These are phyloP conservation scores for Elaphomyces granulatus DNA, from an alignment of 495 filamentous ascomycete genomes.

Conservation along the genomic window DNA sequence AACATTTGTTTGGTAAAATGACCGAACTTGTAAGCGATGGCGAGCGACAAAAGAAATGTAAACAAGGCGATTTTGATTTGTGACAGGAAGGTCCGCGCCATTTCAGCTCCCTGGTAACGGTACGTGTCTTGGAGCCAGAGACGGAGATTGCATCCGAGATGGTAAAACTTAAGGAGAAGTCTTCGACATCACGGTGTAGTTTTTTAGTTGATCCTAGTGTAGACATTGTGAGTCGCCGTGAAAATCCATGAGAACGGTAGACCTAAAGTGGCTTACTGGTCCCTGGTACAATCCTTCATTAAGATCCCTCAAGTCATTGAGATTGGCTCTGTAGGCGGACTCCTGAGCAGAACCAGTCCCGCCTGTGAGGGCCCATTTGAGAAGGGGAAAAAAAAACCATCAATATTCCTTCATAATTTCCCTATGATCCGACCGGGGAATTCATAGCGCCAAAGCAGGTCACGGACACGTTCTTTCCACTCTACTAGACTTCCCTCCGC, in stretches of 20 bases:
- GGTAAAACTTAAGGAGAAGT: slow-evolving; percentile 76
- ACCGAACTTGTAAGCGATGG: slow-evolving; percentile 70
- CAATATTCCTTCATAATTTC: slow-evolving; percentile 97
- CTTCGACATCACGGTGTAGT: slow-evolving; percentile 68
- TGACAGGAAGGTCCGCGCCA: slow-evolving; percentile 68
- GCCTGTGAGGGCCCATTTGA: slow-evolving; percentile 80
- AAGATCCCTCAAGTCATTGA: slow-evolving; percentile 87
- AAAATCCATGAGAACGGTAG: neutral
- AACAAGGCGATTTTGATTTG: slow-evolving; percentile 78
- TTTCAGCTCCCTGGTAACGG: slow-evolving; percentile 59
- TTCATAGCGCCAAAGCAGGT: slow-evolving; percentile 65
- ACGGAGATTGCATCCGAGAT: slow-evolving; percentile 62
- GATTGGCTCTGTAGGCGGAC: slow-evolving; percentile 65
- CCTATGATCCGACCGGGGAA: slow-evolving; percentile 87
- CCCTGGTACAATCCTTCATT: slow-evolving; percentile 92
- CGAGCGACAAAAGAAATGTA: slow-evolving; percentile 87
- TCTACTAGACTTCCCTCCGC: no score
- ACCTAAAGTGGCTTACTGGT: slow-evolving; percentile 39
- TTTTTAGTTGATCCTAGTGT: slow-evolving; percentile 59
- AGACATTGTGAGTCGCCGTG: slow-evolving; percentile 2
- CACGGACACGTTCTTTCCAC: slow-evolving; percentile 42
- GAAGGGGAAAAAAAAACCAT: slow-evolving; percentile 90
- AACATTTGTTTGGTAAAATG: slow-evolving; percentile 63
- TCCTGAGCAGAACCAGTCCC: slow-evolving; percentile 46
- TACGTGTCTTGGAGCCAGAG: slow-evolving; percentile 27